These are phyloP conservation scores for Kwoniella dejecticola DNA, from an alignment of 768 basidiomycete species.

Conservation along the genomic window DNA sequence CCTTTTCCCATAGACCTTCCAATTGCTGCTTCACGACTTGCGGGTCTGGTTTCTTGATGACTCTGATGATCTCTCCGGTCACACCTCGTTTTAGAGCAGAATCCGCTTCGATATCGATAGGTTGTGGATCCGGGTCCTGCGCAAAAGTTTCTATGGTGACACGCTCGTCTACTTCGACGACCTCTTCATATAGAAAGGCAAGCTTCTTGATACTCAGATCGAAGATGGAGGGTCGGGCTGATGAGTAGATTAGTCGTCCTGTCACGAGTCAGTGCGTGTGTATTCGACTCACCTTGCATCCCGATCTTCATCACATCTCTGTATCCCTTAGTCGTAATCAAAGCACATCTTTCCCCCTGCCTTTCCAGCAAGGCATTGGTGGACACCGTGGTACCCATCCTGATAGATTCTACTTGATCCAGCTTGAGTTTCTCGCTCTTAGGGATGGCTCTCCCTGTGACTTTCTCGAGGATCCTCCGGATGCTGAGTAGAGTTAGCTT, in stretches of 20 bases:
- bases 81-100: conserved; percentile 19
- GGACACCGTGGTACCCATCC: conserved; percentile 41
- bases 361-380: conserved; percentile 41
- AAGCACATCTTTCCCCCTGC: conserved; percentile 36
- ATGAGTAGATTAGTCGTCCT: no score
- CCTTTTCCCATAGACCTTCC: conserved; percentile 69
- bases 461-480: conserved; percentile 2
- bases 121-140: conserved; percentile 6
- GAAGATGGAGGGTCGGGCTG: conserved; percentile 64
- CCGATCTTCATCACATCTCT: conserved; percentile 36
- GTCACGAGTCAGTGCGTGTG: no score
- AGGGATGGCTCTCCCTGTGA: conserved; percentile 12
- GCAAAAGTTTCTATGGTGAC: background rate
- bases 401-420: conserved; percentile 27
- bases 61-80: conserved; percentile 16
- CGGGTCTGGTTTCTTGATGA: conserved; percentile 75
- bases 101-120: conserved; percentile 12
- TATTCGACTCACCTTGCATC: conserved; percentile 30
- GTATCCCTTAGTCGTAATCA: conserved; percentile 42
- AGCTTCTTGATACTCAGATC: conserved; percentile 70
- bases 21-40: conserved; percentile 65
- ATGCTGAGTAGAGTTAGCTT: no score
- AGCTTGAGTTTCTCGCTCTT: conserved; percentile 28
- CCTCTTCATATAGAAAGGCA: conserved; percentile 58
- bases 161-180: conserved; percentile 75